Conservation (phyloP, 805 yeast genomes). For the Saccharomyces jurei region DNA sequence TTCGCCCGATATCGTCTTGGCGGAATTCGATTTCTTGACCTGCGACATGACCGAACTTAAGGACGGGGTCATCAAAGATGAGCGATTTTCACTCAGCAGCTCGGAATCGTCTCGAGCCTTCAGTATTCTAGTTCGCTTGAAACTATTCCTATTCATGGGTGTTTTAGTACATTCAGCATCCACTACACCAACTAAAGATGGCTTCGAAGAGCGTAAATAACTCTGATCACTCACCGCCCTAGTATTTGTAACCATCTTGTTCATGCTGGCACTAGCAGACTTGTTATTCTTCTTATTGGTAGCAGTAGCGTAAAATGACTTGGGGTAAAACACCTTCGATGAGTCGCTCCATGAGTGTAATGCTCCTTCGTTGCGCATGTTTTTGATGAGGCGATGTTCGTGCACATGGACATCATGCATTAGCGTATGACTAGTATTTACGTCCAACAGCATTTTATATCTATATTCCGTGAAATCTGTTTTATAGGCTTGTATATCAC, state of each 20-base stretch:
- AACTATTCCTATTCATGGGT: neutral
- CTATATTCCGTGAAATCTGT: neutral
- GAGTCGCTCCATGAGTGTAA: neutral
- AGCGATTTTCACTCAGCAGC: neutral
- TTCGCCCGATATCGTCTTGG: neutral
- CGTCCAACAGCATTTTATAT: neutral
- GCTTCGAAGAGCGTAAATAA: neutral
- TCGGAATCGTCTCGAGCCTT: neutral
- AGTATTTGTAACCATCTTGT: neutral
- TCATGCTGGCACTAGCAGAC: neutral
- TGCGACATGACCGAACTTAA: conserved; percentile 23
- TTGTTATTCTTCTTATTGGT: neutral
- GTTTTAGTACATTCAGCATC: neutral
- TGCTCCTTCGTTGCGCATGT: neutral
- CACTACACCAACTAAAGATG: neutral
- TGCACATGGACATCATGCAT: neutral
- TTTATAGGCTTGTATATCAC: neutral
- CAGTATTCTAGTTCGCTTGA: neutral
- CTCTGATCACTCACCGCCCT: neutral
- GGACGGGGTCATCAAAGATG: conserved; percentile 15
- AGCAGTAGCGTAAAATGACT: neutral
- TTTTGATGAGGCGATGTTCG: neutral
- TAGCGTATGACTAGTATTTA: neutral
- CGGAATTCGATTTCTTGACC: conserved; percentile 6
- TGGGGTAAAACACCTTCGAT: neutral